Evolutionary conservation across 345 rosid species (phyloP).

Genomic region (Syzygium oleosum): DNA sequence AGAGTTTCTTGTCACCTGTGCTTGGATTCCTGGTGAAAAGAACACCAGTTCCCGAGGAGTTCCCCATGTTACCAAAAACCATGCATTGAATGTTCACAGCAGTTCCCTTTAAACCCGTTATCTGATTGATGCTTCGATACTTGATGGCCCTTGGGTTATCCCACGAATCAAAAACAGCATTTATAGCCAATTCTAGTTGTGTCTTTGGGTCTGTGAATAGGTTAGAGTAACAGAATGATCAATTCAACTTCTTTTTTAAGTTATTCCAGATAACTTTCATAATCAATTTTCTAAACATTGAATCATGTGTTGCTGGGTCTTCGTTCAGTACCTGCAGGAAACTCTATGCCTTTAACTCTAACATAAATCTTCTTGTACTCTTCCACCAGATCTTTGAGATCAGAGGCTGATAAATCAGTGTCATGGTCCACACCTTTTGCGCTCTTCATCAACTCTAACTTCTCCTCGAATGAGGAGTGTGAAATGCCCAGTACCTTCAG

Average conservation of each 20-base stretch:
- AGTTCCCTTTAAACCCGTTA: conserved; percentile 79
- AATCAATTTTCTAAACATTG: background rate
- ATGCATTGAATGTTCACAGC: conserved; percentile 92
- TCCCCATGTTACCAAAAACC: conserved; percentile 97
- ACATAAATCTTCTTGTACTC: conserved; percentile 75
- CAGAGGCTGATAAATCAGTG: conserved; percentile 57
- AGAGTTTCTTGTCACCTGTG: conserved; percentile 83
- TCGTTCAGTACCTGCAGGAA: conserved; percentile 69
- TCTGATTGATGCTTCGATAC: conserved; percentile 85
- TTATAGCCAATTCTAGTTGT: conserved; percentile 58
- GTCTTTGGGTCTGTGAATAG: conserved; percentile 51
- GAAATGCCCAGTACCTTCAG: conserved; percentile 83
- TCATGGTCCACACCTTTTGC: conserved; percentile 57
- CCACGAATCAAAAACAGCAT: conserved; percentile 93
- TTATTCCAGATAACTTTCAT: background rate
- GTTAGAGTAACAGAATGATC: background rate
- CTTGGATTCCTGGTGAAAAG: conserved; percentile 93
- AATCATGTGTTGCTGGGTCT: background rate
- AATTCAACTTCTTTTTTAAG: background rate
- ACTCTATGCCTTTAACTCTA: conserved; percentile 50
- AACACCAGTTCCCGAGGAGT: conserved; percentile 92
- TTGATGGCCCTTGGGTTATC: conserved; percentile 80
- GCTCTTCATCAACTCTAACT: conserved; percentile 58
- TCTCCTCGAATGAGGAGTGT: conserved; percentile 74
- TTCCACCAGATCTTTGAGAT: conserved; percentile 76